phyloP scores from a whole-genome alignment of 176 grass and related monocot species.

The Poa annua region DNA sequence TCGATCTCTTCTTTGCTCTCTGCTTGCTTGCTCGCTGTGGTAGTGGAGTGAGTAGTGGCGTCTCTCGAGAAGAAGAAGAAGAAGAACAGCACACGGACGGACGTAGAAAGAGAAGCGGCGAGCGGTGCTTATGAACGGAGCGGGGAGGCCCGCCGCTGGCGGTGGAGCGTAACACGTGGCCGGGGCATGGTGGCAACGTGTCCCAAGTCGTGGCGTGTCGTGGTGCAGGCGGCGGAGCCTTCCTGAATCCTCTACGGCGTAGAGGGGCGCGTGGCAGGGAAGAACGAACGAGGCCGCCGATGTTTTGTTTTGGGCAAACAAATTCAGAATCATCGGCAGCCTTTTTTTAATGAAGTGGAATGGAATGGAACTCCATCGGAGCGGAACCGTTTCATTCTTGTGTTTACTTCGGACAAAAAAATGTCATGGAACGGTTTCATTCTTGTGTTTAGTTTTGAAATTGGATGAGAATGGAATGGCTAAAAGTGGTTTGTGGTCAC shows the following conservation, averaged over 20 bases:
- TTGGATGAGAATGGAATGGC: too few relatives aligned
- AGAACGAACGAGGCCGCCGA: background rate
- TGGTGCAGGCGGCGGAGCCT: background rate
- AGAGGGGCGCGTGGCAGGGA: constrained; percentile 9
- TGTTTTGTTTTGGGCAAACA: too few relatives aligned
- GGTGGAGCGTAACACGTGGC: constrained; percentile 12
- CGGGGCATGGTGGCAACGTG: background rate
- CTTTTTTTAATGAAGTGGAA: too few relatives aligned
- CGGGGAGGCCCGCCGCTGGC: background rate
- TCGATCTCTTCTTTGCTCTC: background rate
- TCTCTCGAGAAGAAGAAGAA: background rate
- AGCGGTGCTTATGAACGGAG: background rate
- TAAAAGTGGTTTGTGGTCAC: too few relatives aligned
- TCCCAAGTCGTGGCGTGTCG: background rate
- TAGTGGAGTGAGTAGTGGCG: background rate
- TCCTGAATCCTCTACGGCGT: background rate
- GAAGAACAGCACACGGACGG: background rate
- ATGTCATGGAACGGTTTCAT: too few relatives aligned
- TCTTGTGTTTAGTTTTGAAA: too few relatives aligned
- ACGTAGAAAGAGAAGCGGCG: background rate
- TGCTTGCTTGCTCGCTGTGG: background rate
- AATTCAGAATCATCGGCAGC: too few relatives aligned
- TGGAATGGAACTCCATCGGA: too few relatives aligned
- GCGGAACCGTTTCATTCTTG: too few relatives aligned
- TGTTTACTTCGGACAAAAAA: too few relatives aligned